A percentile compares a stretch with the other conserved stretches of the same genome.
Conservation (phyloP, 1,284 basidiomycete species). For the Gomphus bonarii region DNA sequence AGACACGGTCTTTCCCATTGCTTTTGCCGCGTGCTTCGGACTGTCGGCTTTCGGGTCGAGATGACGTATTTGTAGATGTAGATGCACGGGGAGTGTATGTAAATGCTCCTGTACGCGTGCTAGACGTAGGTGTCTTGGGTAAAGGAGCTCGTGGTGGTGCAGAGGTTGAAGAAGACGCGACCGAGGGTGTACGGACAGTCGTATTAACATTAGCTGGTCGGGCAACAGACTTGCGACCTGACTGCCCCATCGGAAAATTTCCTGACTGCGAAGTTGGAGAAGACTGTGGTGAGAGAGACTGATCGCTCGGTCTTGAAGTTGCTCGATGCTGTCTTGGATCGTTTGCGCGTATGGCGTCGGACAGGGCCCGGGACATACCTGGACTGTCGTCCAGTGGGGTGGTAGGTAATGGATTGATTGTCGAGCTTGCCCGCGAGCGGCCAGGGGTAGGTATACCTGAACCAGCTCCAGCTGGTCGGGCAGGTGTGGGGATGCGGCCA, state of each 20-base stretch:
- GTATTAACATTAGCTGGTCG: conserved; percentile 23
- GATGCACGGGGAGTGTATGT: conserved; percentile 19
- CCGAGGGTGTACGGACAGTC: conserved; percentile 30
- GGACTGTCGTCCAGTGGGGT: conserved; percentile 34
- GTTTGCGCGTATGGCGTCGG: conserved; percentile 67
- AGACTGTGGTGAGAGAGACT: conserved; percentile 29
- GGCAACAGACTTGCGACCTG: conserved; percentile 30
- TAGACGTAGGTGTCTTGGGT: conserved; percentile 39
- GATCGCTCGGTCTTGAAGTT: conserved; percentile 11
- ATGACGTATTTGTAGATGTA: conserved; percentile 11
- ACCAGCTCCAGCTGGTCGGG: conserved; percentile 38
- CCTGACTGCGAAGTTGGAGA: conserved; percentile 41
- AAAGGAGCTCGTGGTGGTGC: conserved; percentile 23
- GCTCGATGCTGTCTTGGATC: conserved; percentile 60
- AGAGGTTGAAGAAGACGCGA: conserved; percentile 36
- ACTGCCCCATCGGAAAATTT: conserved; percentile 18
- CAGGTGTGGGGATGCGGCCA: conserved; percentile 43
- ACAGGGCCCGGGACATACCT: conserved; percentile 51
- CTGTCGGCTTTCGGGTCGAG: conserved; percentile 45
- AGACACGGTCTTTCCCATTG: conserved; percentile 25
- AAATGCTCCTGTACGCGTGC: neutral
- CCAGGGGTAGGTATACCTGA: conserved; percentile 58
- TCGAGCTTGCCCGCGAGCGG: conserved; percentile 55
- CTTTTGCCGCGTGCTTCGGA: conserved; percentile 38
- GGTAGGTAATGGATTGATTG: conserved; percentile 25